Evolutionary conservation across 108 stramenopile species (phyloP), one percentile per base, ranked within the genome.

Genomic region (Nannochloropsis salina): DNA sequence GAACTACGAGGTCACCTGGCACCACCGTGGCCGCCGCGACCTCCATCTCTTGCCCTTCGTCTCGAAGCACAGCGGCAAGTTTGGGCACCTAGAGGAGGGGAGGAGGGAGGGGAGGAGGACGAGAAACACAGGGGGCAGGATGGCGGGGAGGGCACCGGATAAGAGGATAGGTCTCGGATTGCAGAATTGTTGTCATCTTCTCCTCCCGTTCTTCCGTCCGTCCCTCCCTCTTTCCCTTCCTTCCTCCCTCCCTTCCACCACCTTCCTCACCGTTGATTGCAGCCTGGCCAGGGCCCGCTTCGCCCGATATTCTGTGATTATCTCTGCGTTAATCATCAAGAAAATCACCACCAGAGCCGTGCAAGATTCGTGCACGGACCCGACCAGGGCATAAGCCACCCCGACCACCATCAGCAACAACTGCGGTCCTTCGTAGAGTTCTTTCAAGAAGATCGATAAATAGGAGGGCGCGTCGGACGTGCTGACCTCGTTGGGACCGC

Each of bases 221-320:
- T 31, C 31, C 31, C 31, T 74, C 3, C n/a, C 6, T 6, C 61
- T n/a, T n/a, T 8, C 8, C 61, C n/a, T 74, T n/a, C 61, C 61
- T 74, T n/a, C 61, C 61, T 74, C 61, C 61, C 61, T 74, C 61
- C 61, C 61, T 74, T 74, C 61, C 61, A 15, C 15, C 61, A 0
- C 61, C 61, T 74, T n/a, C 61, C 61, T 74, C 6, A 74, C 61
- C 61, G 61, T 74, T 15, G 61, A 74, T n/a, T 74, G 61, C 61
- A 74, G 61, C 61, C 61, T 74, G 61, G 61, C 1, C 61, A 74
- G 15, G n/a, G 61, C 61, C 61, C 61, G 61, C 61, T 74, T 74
- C 20, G 61, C 61, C 61, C 61, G 61, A 74, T n/a, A 74, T 2
- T 74, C 61, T n/a, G 61, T 74, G 61, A 74, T n/a, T 6, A 74